Percentiles rank a stretch among this genome's conserved stretches.
These are phyloP conservation scores for Salix viminalis DNA, from an alignment of 345 rosid species.

Conservation along the genomic window DNA sequence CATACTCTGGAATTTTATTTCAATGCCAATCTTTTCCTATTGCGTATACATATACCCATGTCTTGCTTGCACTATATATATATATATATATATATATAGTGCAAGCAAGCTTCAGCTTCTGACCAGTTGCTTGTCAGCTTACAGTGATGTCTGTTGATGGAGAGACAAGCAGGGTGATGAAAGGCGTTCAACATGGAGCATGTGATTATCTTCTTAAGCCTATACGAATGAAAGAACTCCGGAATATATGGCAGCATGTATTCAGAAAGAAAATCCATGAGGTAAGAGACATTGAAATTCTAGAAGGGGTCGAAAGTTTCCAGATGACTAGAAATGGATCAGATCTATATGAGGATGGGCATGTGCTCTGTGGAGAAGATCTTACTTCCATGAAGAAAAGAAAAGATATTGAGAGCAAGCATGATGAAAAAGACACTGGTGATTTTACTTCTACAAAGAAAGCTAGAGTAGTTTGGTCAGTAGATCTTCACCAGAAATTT, in stretches of 20 bases:
- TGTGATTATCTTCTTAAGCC: constrained; percentile 98
- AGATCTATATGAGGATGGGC: constrained; percentile 47
- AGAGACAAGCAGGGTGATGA: constrained; percentile 87
- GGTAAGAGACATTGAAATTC: constrained; percentile 60
- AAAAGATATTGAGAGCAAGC: constrained; percentile 58
- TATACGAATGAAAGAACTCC: constrained; percentile 91
- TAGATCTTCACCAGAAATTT: constrained; percentile 92
- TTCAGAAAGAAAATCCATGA: constrained; percentile 76
- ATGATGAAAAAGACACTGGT: constrained; percentile 53
- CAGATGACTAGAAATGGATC: constrained; percentile 47
- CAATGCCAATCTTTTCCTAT: constrained; percentile 1
- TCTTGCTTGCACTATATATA: background rate
- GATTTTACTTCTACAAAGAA: constrained; percentile 61
- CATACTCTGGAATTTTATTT: constrained; percentile 17
- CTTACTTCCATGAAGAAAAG: constrained; percentile 46
- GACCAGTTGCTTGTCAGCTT: constrained; percentile 14
- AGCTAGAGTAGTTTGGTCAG: constrained; percentile 90
- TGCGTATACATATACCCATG: background rate
- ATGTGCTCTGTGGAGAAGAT: constrained; percentile 60
- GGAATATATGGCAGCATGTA: constrained; percentile 98
- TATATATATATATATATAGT: background rate
- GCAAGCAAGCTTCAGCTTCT: constrained; percentile 14
- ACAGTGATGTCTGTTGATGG: constrained; percentile 99
- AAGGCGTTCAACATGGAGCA: constrained; percentile 93
- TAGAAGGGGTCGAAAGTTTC: constrained; percentile 49